A percentile compares a stretch with the other conserved stretches of the same genome.
Conservation (phyloP, 257 asterid species). For the Penstemon davidsonii region DNA sequence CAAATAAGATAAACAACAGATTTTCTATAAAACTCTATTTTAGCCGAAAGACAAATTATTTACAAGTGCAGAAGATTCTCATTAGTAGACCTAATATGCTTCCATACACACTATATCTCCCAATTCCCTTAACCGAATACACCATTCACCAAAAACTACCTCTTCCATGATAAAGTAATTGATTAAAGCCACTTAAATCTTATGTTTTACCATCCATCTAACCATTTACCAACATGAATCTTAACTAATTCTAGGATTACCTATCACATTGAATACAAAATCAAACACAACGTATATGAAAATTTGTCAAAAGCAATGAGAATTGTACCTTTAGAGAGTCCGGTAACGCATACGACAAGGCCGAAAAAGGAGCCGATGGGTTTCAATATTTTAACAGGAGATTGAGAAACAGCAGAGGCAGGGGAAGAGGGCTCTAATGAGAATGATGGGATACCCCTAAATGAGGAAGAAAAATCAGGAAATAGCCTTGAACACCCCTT, state of each 20-base stretch:
- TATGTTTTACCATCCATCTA: too few relatives aligned
- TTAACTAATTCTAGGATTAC: background rate
- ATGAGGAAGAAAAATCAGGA: conserved; percentile 68
- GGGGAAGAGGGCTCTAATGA: conserved; percentile 56
- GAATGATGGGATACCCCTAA: conserved; percentile 58
- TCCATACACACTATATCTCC: background rate
- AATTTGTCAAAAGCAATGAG: background rate
- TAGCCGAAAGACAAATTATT: background rate
- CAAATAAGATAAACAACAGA: background rate
- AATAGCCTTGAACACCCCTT: conserved; percentile 87
- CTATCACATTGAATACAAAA: conserved; percentile 18
- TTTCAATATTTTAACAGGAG: conserved; percentile 35
- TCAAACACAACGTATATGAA: conserved; percentile 15
- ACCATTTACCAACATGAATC: too few relatives aligned
- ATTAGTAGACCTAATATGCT: background rate
- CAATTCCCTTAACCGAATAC: background rate
- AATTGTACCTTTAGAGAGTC: conserved; percentile 75
- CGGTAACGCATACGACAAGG: conserved; percentile 88
- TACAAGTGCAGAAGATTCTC: background rate
- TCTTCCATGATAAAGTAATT: background rate
- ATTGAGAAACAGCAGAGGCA: conserved; percentile 42
- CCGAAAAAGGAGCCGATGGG: conserved; percentile 70
- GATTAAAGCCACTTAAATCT: background rate
- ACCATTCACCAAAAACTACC: background rate
- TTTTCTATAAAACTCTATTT: conserved; percentile 1